Evolutionary conservation across 176 grass and related monocot species (phyloP), one percentile per base, ranked within the genome.

Genomic region (Eragrostis curvula): DNA sequence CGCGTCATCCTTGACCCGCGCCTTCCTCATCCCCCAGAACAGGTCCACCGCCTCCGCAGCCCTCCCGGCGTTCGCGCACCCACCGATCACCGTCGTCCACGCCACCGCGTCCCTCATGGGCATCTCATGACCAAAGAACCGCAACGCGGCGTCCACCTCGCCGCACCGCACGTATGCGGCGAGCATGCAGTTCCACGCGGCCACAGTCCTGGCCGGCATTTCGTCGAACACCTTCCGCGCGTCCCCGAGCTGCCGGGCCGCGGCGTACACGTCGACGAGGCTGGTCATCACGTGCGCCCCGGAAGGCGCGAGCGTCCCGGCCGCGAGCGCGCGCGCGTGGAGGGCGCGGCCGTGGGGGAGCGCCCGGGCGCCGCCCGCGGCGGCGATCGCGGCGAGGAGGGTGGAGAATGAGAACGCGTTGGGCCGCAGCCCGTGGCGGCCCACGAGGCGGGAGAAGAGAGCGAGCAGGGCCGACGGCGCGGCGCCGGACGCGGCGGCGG

Each of bases 391-490:
- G 0, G 86, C 57, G 48, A 94, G 42, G 15, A 94, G 81, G 16
- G 89, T 89, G 68, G 89, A 85, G 68, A 89, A 94, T 29, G 89
- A 82, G 89, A 91, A 94, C 0, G 86, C 83, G 65, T 94, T 94
- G 77, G 89, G 92, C 40, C 78, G 84, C 25, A 84, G 25, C 7
- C 28, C 66, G 70, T 84, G 80, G 25, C 53, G 48, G 24, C 1
- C 0, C 1, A 51, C 66, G 75, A 90, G 71, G 48, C 81, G 89
- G 41, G 89, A 94, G 71, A 91, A 85, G 30, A 58, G 46, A 27
- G 83, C 48, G 55, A 88, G 53, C 12, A 78, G 4, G 78, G 75
- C 25, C 41, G 66, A 7, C 5, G 62, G 16, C 65, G 66, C 2
- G 80, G 80, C 36, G 74, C 57, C 0, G 43, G 65, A 86, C 36